Evolutionary conservation across 306 rosid species (phyloP), one percentile per base, ranked within the genome.

Genomic region (Cyclanthera cordifolia): DNA sequence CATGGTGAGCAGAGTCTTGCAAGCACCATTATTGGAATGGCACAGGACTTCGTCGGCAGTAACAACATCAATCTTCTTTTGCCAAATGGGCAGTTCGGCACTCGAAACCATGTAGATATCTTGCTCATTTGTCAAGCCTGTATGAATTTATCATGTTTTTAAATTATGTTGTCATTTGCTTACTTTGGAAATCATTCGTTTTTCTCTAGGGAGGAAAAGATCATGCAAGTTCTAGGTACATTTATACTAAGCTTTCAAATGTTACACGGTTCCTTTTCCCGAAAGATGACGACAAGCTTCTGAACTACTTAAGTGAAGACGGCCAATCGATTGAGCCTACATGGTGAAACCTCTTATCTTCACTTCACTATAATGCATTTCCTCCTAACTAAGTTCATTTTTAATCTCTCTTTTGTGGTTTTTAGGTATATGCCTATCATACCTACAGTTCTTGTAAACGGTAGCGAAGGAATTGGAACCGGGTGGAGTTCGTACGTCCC

Each of bases 401-500:
- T 50, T 50, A 32, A 53, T 37, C 72, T 15, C 37, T 17, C 19
- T 37, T 48, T 45, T 23, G 20, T 58, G 46, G 46, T 34, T 12
- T 12, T 8, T 75, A 91, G 97, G 97, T 88, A 88, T 61, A 69
- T 91, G 49, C 97, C 97, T 30, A 58, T 88, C 73, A 87, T 91
- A 57, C 97, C 97, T 2, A 70, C 79, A 39, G 97, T 91, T 73
- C 96, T 91, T 60, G 97, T 87, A 68, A 91, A 91, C 73, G 97
- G 97, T 27, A 87, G 97, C 77, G 97, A 91, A 71, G 97, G 96
- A 56, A 88, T 91, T 72, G 96, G 95, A 71, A 89, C 95, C 0
- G 92, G 96, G 10, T 91, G 96, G 97, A 88, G 95, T 76, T 87
- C 96, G n/a, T 88, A 81, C 78, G 74, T 91, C 72, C 97, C 97